Evolutionary conservation across 805 yeast species (phyloP), one percentile per base, ranked within the genome.

Genomic region (Pichia ethanolica): DNA sequence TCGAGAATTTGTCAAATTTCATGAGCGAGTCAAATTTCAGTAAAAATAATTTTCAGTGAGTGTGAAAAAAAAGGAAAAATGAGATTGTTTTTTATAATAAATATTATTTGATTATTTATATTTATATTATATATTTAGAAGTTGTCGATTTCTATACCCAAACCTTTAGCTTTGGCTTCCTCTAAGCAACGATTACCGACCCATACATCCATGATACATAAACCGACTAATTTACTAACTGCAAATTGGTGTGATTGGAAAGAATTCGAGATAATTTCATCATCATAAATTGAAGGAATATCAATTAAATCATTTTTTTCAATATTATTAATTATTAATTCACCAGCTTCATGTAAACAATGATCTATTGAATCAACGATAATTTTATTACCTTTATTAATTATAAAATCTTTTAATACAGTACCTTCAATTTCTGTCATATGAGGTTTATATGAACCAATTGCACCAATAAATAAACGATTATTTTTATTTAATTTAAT

Each of bases 361-460:
- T 81, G 84, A 14, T 73, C 75, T 40, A 66, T 68, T 0, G 87
- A 81, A 56, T 82, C 89, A 4, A 82, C 85, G 6, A 82, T 63
- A 33, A 82, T 71, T 48, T 71, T 69, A 3, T 72, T 71, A 6
- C 65, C 66, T 10, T 62, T 56, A 1, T 54, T 52, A 14, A 73
- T 61, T 50, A 72, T 60, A 28, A 56, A 48, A 4, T 59, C 56
- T 10, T 78, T 65, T 38, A 75, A 64, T 2, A 66, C 63, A 28
- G 64, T 65, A 8, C 65, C 67, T 52, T 80, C 85, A 46, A 81
- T 72, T 62, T 82, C 89, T 38, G 70, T 70, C 88, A 82, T 81
- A 52, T 75, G 74, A 12, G 86, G 86, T 60, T 80, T 79, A 60
- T 81, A 82, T 20, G 84, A 78, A 1, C 89, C 89, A 57, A 82